phyloP scores from a whole-genome alignment of 768 basidiomycete genomes.

The Rossbeevera mucosa region DNA sequence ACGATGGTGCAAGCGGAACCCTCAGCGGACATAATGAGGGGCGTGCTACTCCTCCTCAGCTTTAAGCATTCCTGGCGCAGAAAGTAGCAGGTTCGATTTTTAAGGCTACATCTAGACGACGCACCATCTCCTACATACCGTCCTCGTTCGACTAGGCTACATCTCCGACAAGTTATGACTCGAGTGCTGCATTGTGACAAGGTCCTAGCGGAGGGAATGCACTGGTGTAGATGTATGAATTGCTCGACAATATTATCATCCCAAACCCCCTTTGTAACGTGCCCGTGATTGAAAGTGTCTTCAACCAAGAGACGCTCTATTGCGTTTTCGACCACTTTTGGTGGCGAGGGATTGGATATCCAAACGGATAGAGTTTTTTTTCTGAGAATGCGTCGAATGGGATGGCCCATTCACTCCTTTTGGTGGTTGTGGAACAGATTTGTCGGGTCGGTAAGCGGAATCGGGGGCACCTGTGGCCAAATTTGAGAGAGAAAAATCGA shows the following conservation, averaged over 20 bases:
- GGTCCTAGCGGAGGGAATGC: constrained; percentile 23
- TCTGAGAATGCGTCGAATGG: constrained; percentile 11
- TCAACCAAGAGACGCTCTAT: constrained; percentile 30
- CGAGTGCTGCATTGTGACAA: constrained; percentile 24
- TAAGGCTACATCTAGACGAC: constrained; percentile 18
- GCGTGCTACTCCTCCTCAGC: constrained; percentile 27
- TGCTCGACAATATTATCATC: constrained; percentile 24
- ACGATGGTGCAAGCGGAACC: constrained; percentile 3
- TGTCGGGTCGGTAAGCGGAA: constrained; percentile 20
- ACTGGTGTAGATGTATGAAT: constrained; percentile 27
- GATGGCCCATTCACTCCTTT: constrained; percentile 16
- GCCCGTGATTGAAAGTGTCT: constrained; percentile 10
- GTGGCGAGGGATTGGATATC: constrained; percentile 11
- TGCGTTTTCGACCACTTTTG: constrained; percentile 31
- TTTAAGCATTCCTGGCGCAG: constrained; percentile 28
- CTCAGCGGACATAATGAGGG: constrained; percentile 23
- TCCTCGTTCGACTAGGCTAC: constrained; percentile 26
- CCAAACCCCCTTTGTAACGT: constrained; percentile 12
- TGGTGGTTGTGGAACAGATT: constrained; percentile 1
- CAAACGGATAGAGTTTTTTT: constrained; percentile 25
- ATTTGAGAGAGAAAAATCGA: constrained; percentile 8
- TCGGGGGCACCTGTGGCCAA: constrained; percentile 15
- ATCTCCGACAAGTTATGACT: constrained; percentile 19
- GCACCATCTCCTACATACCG: constrained; percentile 23
- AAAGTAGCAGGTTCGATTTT: constrained; percentile 18